Conservation (phyloP, 164 flowering plant genomes). For the Sedum album region DNA sequence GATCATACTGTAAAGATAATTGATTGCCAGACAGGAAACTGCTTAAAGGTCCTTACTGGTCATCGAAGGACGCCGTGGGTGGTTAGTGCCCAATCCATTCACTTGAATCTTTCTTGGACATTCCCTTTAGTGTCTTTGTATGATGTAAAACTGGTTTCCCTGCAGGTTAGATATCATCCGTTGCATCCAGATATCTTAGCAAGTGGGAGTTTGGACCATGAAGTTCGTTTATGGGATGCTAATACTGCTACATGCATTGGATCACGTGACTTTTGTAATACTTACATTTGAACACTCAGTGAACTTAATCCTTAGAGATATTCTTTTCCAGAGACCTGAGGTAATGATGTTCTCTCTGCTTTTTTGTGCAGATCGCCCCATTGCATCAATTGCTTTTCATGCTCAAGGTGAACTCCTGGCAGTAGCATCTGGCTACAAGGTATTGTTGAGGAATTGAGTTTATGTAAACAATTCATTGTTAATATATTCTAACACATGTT, state of each 20-base stretch:
- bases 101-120: not conserved
- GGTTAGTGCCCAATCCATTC: slow-evolving; percentile 39
- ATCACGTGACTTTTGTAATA: slow-evolving; percentile 79
- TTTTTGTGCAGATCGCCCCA: slow-evolving; percentile 68
- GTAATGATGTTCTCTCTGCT: slow-evolving; percentile 1
- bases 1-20: slow-evolving; percentile 96
- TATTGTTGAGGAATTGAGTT: slow-evolving; percentile 16
- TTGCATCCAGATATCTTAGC: slow-evolving; percentile 68
- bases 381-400: slow-evolving; percentile 97
- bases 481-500: not conserved
- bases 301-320: not conserved
- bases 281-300: slow-evolving; percentile 3
- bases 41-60: slow-evolving; percentile 86
- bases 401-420: slow-evolving; percentile 88
- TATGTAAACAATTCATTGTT: not conserved
- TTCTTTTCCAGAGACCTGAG: not conserved
- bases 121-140: not conserved
- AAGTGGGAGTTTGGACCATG: slow-evolving; percentile 98
- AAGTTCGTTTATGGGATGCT: slow-evolving; percentile 94
- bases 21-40: slow-evolving; percentile 75
- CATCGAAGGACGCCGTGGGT: slow-evolving; percentile 99
- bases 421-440: slow-evolving; percentile 99
- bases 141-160: not conserved
- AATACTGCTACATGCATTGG: slow-evolving; percentile 76
- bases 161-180: slow-evolving; percentile 38